phyloP scores from a whole-genome alignment of 2,329 filamentous ascomycete species.

The Juglanconis sp. region DNA sequence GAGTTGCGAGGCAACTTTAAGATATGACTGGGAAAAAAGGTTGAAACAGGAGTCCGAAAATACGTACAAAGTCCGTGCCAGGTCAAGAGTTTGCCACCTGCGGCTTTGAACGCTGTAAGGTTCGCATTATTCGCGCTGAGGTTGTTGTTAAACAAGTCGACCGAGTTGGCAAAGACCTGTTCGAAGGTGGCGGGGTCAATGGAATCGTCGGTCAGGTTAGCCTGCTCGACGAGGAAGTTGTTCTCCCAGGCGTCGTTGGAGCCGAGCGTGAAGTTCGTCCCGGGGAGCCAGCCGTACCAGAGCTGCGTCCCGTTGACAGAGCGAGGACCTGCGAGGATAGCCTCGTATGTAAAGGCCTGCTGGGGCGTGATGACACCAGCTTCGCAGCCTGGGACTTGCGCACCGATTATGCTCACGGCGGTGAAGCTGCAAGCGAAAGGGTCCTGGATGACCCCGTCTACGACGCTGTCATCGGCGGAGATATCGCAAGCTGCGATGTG shows the following conservation, averaged over 20 bases:
- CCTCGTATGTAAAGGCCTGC: background rate
- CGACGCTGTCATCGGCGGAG: background rate
- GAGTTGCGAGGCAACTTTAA: too few relatives aligned
- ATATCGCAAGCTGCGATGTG: background rate
- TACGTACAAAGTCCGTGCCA: background rate
- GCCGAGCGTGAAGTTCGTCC: slow-evolving; percentile 12
- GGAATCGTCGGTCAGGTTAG: background rate
- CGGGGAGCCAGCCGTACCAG: background rate
- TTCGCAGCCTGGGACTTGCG: background rate
- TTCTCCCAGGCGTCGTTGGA: background rate
- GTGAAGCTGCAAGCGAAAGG: background rate
- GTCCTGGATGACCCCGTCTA: background rate
- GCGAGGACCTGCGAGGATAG: background rate
- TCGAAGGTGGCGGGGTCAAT: background rate
- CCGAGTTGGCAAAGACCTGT: background rate
- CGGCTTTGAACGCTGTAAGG: slow-evolving; percentile 18
- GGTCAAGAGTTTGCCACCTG: slow-evolving; percentile 21
- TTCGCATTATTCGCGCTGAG: slow-evolving; percentile 19
- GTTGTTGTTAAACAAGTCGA: slow-evolving; percentile 11
- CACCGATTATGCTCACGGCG: background rate
- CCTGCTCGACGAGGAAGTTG: slow-evolving; percentile 8
- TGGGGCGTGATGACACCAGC: slow-evolving; percentile 2
- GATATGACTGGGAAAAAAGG: background rate
- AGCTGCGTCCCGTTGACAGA: background rate
- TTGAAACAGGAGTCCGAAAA: background rate